Base-by-base conservation (phyloP, 1,139 yeast genomes). In the Wickerhamiella pararugosa region DNA sequence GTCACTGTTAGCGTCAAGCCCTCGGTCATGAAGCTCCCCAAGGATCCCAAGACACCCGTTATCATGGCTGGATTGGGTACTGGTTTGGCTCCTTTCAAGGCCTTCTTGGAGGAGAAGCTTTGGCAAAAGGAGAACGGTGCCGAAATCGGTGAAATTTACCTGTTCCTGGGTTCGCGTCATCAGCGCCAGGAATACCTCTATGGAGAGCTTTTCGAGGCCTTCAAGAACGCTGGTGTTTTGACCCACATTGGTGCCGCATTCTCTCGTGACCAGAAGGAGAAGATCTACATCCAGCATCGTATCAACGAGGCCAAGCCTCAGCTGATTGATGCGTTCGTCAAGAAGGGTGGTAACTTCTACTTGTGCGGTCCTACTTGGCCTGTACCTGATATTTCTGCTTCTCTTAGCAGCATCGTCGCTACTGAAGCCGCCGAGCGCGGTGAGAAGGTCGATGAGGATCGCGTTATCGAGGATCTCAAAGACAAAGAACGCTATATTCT, bases 341-440 rank as follows among this genome's bases (percentile, higher is more conserved):
- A 67, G 47, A 73, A 86, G 64, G 67, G 79, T 44, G 98, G 97
- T 45, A 78, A 86, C 25, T 87, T 90, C 73, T 90, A 90, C 66
- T 71, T 90, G 59, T 90, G 98, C 76, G 98, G 98, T 50, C 97
- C 97, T 37, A 90, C 97, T 1, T 90, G 98, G 98, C 98, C 98
- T 28, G 97, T 90, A 54, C 96, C 97, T 11, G 96, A 87, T 61
- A 82, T 90, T 54, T 83, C 95, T 46, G 83, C 80, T 40, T 93
- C 94, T 53, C 69, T 90, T 52, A 82, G 80, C 57, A 94, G 83
- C 52, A 81, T 90, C 54, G 71, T 86, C 42, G 61, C 62, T 21
- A 72, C 74, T 43, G 94, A 83, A 49, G 94, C 94, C 32, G 67
- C 66, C 43, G 68, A 67, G 52, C 70, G 68, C 44, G 92, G 90